Evolutionary conservation across 2,329 filamentous ascomycete species (phyloP), one percentile per base, ranked within the genome.

Genomic region (Paecilomyces niveus): DNA sequence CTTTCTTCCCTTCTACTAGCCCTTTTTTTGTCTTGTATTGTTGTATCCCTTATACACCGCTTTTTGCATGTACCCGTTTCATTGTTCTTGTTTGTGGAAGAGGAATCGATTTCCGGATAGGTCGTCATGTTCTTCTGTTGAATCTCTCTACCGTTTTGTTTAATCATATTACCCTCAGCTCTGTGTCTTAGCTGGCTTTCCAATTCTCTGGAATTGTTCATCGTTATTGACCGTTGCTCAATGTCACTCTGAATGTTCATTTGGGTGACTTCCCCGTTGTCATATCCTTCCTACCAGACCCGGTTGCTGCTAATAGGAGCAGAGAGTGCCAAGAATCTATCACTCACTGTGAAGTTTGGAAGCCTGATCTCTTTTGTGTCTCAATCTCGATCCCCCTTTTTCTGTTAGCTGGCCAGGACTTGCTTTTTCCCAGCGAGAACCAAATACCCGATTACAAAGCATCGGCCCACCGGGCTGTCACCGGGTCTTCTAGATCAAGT

Each of bases 1-100:
- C 66, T 51, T 64, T 62, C 66, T 69, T 65, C 60, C 66, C 45
- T 64, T 62, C 62, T 66, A 63, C 63, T 64, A 61, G 62, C 61
- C 65, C 62, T n/a, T 64, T 64, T 62, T 59, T 64, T 58, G 58
- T 63, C 61, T 62, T 56, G 54, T 60, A 3, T 33, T 33, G n/a
- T 58, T 57, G 52, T 59, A 58, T 56, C 57, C 64, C 63, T 61
- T 59, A 61, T 59, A 66, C 63, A 66, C 65, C 59, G 61, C 61
- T 65, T 60, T 64, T 61, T 61, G 62, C 63, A 65, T 68, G 62
- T 66, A 63, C 32, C 62, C 55, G 55, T 59, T 55, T 54, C 53
- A 3, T 63, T 62, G 60, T 53, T 65, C 51, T 59, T 61, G 61
- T 61, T 62, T 63, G 61, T 55, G 64, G 63, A 61, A 62, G 59